These are phyloP conservation scores for Fusarium phyllophilum DNA, from an alignment of 2,329 filamentous ascomycete species.

Conservation along the genomic window DNA sequence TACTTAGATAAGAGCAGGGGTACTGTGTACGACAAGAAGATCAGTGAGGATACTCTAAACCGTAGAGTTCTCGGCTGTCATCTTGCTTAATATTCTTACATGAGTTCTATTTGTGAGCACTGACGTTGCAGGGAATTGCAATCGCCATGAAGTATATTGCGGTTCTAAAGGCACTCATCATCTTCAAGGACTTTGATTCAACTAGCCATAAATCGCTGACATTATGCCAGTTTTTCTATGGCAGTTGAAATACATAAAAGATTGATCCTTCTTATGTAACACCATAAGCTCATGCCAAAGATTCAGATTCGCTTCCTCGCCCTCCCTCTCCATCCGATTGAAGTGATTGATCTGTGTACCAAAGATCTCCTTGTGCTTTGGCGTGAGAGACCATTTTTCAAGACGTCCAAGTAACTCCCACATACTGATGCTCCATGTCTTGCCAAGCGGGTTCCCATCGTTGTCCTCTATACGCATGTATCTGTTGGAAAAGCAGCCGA, in stretches of 20 bases:
- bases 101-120: too few relatives aligned
- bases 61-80: too few relatives aligned
- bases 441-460: rapidly evolving
- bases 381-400: not conserved
- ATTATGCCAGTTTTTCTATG: rapidly evolving
- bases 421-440: not conserved
- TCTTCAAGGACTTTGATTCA: too few relatives aligned
- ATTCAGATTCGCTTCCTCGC: rapidly evolving
- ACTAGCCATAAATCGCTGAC: rapidly evolving
- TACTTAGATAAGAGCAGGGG: too few relatives aligned
- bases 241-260: not conserved
- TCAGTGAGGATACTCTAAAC: too few relatives aligned
- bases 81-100: too few relatives aligned
- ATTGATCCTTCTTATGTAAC: rapidly evolving
- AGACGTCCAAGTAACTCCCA: not conserved
- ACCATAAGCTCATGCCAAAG: not conserved
- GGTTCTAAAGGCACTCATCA: too few relatives aligned
- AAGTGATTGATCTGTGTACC: not conserved
- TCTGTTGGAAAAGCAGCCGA: not conserved
- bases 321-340: not conserved
- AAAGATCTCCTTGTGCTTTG: not conserved
- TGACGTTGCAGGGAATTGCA: too few relatives aligned
- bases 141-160: too few relatives aligned
- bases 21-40: too few relatives aligned
- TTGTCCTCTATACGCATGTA: not conserved